Percentiles rank a stretch among this genome's conserved stretches.
Evolutionary conservation across 345 rosid genomes (phyloP).

Genomic region (Populus euphratica): DNA sequence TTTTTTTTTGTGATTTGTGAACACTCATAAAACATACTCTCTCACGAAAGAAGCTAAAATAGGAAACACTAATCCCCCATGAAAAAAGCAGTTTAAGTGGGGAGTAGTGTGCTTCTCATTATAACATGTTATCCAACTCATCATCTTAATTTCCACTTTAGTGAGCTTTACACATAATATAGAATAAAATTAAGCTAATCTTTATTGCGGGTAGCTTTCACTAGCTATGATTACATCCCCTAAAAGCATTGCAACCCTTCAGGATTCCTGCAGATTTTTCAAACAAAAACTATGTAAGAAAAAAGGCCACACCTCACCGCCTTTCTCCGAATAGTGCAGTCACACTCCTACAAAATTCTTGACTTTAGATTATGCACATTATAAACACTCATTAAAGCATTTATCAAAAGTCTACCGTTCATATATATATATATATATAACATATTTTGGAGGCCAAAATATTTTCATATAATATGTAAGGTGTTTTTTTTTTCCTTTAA

Average conservation of each 20-base stretch:
- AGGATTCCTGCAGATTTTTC: slow-evolving; percentile 47
- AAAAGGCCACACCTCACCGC: slow-evolving; percentile 17
- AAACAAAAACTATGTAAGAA: slow-evolving; percentile 20
- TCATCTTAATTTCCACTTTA: slow-evolving; percentile 23
- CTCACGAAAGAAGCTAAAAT: neutral
- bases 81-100: slow-evolving; percentile 3
- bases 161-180: slow-evolving; percentile 32
- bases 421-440: too few relatives aligned
- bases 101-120: slow-evolving; percentile 19
- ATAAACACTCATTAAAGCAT: slow-evolving; percentile 39
- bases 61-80: neutral
- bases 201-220: slow-evolving; percentile 30
- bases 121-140: slow-evolving; percentile 35
- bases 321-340: slow-evolving; percentile 65
- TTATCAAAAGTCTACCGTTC: slow-evolving; percentile 16
- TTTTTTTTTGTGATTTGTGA: neutral
- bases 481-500: neutral
- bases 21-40: neutral
- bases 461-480: too few relatives aligned
- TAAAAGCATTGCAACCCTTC: slow-evolving; percentile 49
- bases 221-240: slow-evolving; percentile 47
- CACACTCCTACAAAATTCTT: slow-evolving; percentile 32
- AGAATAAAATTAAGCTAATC: slow-evolving; percentile 27
- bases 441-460: too few relatives aligned
- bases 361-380: slow-evolving; percentile 44